Percentiles rank a stretch among this genome's conserved stretches.
Conservation (phyloP, 352 stramenopile species). For the Phytophthora fragariae region DNA sequence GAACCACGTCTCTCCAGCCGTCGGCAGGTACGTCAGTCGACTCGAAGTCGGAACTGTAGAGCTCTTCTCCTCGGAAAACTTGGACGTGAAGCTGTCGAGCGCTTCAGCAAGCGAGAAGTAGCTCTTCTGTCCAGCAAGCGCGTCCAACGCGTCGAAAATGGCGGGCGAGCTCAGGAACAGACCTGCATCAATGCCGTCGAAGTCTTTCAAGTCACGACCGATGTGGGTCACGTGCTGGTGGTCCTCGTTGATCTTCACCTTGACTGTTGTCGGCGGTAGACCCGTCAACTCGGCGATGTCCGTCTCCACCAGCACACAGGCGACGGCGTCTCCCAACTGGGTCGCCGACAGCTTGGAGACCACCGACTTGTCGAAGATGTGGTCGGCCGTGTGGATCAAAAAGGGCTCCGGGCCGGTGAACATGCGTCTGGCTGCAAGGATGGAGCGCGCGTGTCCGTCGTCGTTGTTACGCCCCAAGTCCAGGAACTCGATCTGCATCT, state of each 20-base stretch:
- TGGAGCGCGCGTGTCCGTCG: slow-evolving; percentile 74
- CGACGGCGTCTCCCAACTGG: slow-evolving; percentile 61
- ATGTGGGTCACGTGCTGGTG: slow-evolving; percentile 67
- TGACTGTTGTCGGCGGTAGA: slow-evolving; percentile 65
- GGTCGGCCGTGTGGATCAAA: slow-evolving; percentile 86
- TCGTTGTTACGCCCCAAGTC: slow-evolving; percentile 73
- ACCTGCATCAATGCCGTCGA: slow-evolving; percentile 75
- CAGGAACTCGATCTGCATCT: slow-evolving; percentile 87
- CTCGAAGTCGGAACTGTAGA: slow-evolving; percentile 42
- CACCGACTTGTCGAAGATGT: slow-evolving; percentile 88
- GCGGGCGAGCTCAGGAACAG: slow-evolving; percentile 73
- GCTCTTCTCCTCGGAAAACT: slow-evolving; percentile 5
- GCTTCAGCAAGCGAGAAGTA: slow-evolving; percentile 85
- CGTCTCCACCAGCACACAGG: slow-evolving; percentile 80
- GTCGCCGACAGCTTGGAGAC: slow-evolving; percentile 70
- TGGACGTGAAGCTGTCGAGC: slow-evolving; percentile 67
- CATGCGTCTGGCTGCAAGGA: slow-evolving; percentile 72
- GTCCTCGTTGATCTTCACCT: slow-evolving; percentile 66
- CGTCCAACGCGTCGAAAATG: slow-evolving; percentile 76
- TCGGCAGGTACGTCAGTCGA: slow-evolving; percentile 70
- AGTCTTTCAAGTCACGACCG: slow-evolving; percentile 56
- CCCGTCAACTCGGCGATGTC: slow-evolving; percentile 69
- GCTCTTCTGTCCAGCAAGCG: slow-evolving; percentile 61
- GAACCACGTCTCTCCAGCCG: slow-evolving; percentile 80
- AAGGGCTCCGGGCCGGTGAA: slow-evolving; percentile 72